Evolutionary conservation across 2,329 filamentous ascomycete genomes (phyloP).

Genomic region (Phoma sp.): DNA sequence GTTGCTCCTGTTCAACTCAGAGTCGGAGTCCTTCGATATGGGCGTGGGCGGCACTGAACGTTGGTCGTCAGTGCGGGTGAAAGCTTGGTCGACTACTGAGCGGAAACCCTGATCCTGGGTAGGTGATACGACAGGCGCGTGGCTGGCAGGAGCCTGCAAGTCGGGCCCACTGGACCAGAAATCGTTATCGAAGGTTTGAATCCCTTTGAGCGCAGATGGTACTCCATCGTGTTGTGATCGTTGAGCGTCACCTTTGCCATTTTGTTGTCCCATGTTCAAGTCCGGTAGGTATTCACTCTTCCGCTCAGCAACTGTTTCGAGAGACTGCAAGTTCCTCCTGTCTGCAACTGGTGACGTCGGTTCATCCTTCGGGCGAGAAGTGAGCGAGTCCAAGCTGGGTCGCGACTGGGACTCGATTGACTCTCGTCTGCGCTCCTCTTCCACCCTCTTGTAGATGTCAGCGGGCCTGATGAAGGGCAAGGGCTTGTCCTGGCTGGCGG

Average conservation of each 20-base stretch:
- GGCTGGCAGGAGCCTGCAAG: slow-evolving; percentile 19
- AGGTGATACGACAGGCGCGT: slow-evolving; percentile 24
- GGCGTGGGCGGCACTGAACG: slow-evolving; percentile 61
- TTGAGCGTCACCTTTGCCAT: slow-evolving; percentile 13
- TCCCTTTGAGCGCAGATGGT: slow-evolving; percentile 26
- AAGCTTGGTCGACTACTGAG: slow-evolving; percentile 69
- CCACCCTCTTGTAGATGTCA: slow-evolving; percentile 78
- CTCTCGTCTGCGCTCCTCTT: slow-evolving; percentile 68
- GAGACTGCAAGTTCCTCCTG: slow-evolving; percentile 35
- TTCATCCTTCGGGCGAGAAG: slow-evolving; percentile 35
- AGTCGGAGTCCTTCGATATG: slow-evolving; percentile 53
- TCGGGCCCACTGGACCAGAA: slow-evolving; percentile 34
- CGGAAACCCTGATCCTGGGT: slow-evolving; percentile 40
- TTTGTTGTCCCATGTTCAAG: slow-evolving; percentile 22
- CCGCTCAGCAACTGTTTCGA: slow-evolving; percentile 65
- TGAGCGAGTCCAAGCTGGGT: slow-evolving; percentile 63
- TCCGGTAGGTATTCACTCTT: slow-evolving; percentile 67
- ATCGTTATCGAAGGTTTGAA: slow-evolving; percentile 37
- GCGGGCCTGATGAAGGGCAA: slow-evolving; percentile 74
- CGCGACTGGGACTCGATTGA: slow-evolving; percentile 64
- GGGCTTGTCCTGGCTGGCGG: slow-evolving; percentile 56
- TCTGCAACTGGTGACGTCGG: slow-evolving; percentile 29
- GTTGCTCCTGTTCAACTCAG: slow-evolving; percentile 64
- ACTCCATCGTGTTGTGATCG: slow-evolving; percentile 16
- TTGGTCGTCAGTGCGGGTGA: slow-evolving; percentile 65